Base-by-base conservation (phyloP, 1,139 yeast genomes). In the Diutina sp. region DNA sequence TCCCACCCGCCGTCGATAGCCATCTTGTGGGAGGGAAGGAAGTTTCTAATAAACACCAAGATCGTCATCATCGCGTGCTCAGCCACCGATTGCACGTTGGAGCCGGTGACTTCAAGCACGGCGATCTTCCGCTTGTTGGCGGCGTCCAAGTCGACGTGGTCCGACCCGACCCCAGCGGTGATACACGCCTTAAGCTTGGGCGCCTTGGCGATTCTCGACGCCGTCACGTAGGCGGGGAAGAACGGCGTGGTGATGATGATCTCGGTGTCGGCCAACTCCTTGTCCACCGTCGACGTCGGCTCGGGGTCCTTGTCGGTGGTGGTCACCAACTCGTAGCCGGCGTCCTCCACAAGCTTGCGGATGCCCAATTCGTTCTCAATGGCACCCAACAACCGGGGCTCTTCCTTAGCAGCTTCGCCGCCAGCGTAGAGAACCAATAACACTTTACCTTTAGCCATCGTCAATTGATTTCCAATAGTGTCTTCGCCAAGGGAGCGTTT, bases 101-200 rank as follows among this genome's bases (percentile, higher is more conserved):
- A 84, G 6, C 95, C 95, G 45, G 95, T 87, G 57, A 87, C 95
- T 71, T 87, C 95, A 56, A 83, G 73, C 28, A 87, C 95, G 18
- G 87, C 77, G 64, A 87, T 80, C 55, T 75, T 77, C 57, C 70
- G 68, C 65, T 81, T 80, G 68, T 85, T 85, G 62, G 90, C 90
- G 62, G 88, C 88, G 62, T 78, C 77, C 65, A 87, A 77, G 65
- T 87, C 95, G 61, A 87, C 76, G 69, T 87, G 95, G 68, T 87
- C 95, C 12, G 90, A 84, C 6, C 95, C 95, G 60, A 87, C 91
- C 62, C 95, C 95, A 8, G 95, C 95, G 56, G 93, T 87, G 64
- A 87, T 75, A 61, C 86, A 77, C 58, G 85, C 68, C 73, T 86
- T 87, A 70, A 87, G 78, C 60, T 87, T 86, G 66, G 84, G 84